phyloP scores from a whole-genome alignment of 345 rosid genomes.

The Eucalyptus marginata region DNA sequence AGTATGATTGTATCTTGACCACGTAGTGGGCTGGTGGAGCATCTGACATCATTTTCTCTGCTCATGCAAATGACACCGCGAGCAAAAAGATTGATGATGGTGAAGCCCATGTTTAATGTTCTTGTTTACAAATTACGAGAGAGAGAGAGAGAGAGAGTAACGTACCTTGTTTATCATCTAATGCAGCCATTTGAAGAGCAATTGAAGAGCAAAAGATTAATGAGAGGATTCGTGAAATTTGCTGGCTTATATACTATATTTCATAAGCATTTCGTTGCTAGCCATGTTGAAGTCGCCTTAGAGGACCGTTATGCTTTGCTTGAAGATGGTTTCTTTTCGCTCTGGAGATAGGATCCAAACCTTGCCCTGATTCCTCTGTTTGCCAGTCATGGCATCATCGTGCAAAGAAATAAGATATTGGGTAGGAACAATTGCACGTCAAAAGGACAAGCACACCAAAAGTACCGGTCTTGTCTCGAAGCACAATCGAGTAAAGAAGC shows the following conservation, averaged over 20 bases:
- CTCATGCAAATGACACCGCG: neutral
- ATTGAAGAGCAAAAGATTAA: neutral
- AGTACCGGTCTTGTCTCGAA: neutral
- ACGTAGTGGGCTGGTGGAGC: constrained; percentile 40
- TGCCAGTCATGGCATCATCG: neutral
- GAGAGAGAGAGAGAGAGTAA: neutral
- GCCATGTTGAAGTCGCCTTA: neutral
- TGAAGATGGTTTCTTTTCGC: neutral
- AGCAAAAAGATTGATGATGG: neutral
- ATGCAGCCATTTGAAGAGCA: constrained; percentile 3
- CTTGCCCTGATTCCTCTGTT: neutral
- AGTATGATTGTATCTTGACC: constrained; percentile 35
- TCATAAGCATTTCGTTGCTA: neutral
- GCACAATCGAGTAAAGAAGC: neutral
- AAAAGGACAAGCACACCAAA: neutral
- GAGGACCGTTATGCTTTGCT: neutral
- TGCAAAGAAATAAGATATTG: neutral
- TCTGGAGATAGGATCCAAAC: neutral
- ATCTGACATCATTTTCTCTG: constrained; percentile 6
- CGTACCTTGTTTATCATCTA: neutral
- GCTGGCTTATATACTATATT: neutral
- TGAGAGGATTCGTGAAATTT: neutral
- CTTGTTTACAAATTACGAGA: neutral
- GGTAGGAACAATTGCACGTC: neutral
- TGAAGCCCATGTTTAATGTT: neutral